Conservation (phyloP, 2,329 filamentous ascomycete species). For the Aureobasidium sp. region DNA sequence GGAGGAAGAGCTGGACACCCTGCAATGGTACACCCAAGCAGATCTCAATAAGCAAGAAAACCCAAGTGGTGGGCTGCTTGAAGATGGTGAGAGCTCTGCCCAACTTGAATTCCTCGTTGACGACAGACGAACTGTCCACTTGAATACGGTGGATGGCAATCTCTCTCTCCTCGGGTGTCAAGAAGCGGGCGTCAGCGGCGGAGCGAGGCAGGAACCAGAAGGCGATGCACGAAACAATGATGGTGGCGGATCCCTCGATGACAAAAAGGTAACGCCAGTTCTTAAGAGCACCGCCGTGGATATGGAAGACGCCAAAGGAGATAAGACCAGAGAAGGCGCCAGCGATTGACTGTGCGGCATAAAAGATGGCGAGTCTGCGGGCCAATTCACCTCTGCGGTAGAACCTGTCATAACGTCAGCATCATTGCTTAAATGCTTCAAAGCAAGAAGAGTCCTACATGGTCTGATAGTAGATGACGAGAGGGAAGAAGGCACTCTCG, state of each 20-base stretch:
- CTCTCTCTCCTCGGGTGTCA: constrained; percentile 58
- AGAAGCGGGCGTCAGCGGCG: constrained; percentile 57
- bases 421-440: too few species aligned
- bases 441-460: constrained; percentile 21
- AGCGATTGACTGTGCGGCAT: constrained; percentile 68
- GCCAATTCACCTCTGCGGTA: constrained; percentile 67
- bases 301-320: constrained; percentile 56
- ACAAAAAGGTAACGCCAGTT: constrained; percentile 63
- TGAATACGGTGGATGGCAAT: constrained; percentile 69
- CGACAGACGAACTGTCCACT: constrained; percentile 62
- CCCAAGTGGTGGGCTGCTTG: constrained; percentile 47
- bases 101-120: constrained; percentile 50
- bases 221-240: constrained; percentile 54
- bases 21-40: constrained; percentile 55
- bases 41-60: constrained; percentile 51
- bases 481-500: constrained; percentile 62
- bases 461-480: constrained; percentile 57
- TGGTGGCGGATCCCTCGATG: constrained; percentile 51
- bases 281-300: constrained; percentile 42
- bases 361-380: constrained; percentile 64
- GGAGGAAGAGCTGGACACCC: constrained; percentile 51
- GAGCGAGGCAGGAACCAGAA: constrained; percentile 63
- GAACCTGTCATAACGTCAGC: constrained; percentile 40
- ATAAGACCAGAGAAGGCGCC: constrained; percentile 58
- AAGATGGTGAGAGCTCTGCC: constrained; percentile 48